phyloP scores from a whole-genome alignment of 2,329 filamentous ascomycete genomes.

The Trichoderma koningiopsis region DNA sequence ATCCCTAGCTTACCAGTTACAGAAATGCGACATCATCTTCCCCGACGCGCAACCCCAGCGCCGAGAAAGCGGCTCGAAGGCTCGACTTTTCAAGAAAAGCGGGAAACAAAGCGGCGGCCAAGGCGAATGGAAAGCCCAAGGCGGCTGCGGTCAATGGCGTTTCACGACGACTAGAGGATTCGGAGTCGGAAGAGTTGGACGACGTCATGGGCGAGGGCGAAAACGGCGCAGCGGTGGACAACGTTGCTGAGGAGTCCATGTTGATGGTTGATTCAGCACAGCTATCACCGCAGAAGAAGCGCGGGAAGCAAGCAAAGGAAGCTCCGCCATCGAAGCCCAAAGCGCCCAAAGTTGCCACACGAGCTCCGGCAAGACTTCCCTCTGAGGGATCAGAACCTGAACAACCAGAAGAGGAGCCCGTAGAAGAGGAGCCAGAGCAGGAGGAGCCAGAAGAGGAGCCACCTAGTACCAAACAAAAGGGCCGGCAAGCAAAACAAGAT shows the following conservation, averaged over 20 bases:
- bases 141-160: constrained; percentile 32
- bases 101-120: constrained; percentile 23
- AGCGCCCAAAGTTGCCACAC: constrained; percentile 8
- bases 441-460: constrained; percentile 10
- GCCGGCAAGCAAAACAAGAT: constrained; percentile 27
- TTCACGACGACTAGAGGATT: constrained; percentile 35
- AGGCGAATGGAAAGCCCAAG: constrained; percentile 34
- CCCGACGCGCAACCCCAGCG: constrained; percentile 45
- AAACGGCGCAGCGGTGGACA: constrained; percentile 33
- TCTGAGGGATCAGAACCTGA: constrained; percentile 19
- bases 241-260: constrained; percentile 47
- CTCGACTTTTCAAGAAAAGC: constrained; percentile 52
- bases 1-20: constrained; percentile 47
- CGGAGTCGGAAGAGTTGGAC: constrained; percentile 29
- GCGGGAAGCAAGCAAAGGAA: constrained; percentile 15
- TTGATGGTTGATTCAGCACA: constrained; percentile 42
- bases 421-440: constrained; percentile 22
- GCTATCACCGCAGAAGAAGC: constrained; percentile 16
- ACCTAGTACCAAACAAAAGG: constrained; percentile 26
- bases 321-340: constrained; percentile 9
- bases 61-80: constrained; percentile 46
- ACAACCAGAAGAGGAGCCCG: constrained; percentile 26
- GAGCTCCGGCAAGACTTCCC: constrained; percentile 9
- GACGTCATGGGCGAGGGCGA: constrained; percentile 33
- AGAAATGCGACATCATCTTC: constrained; percentile 45